Percentiles rank a stretch among this genome's conserved stretches.
Conservation (phyloP, 257 asterid species). For the Scutellaria galericulata region DNA sequence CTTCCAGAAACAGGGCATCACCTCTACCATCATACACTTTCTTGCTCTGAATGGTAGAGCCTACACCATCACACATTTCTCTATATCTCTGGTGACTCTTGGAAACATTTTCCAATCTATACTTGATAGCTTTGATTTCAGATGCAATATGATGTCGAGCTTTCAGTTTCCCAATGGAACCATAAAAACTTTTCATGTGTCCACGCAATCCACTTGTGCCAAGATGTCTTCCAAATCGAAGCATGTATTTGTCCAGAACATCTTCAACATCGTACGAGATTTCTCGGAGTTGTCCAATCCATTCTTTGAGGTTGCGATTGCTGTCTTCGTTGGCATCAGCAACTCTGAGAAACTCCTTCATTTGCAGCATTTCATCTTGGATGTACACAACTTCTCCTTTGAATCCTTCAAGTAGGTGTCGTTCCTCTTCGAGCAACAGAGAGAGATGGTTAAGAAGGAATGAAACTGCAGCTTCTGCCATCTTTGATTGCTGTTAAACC, state of each 20-base stretch:
- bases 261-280: constrained; percentile 45
- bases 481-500: not conserved
- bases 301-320: constrained; percentile 34
- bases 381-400: constrained; percentile 30
- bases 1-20: constrained; percentile 41
- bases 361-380: constrained; percentile 32
- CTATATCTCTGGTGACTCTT: constrained; percentile 23
- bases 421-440: constrained; percentile 22
- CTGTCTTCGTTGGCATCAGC: constrained; percentile 46
- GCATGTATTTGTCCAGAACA: constrained; percentile 40
- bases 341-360: constrained; percentile 42
- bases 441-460: constrained; percentile 40
- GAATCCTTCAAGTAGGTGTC: constrained; percentile 28
- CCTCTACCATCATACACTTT: constrained; percentile 35
- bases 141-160: constrained; percentile 29
- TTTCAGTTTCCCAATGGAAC: constrained; percentile 27
- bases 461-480: constrained; percentile 42
- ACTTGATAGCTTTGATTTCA: constrained; percentile 31
- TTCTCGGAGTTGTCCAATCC: constrained; percentile 50
- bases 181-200: not conserved
- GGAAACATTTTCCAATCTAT: constrained; percentile 23
- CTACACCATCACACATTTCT: not conserved
- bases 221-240: constrained; percentile 16
- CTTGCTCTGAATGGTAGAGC: no score
- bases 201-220: constrained; percentile 16